Conservation (phyloP, 371 early-diverging fungal species). For the Globomyces sp. region DNA sequence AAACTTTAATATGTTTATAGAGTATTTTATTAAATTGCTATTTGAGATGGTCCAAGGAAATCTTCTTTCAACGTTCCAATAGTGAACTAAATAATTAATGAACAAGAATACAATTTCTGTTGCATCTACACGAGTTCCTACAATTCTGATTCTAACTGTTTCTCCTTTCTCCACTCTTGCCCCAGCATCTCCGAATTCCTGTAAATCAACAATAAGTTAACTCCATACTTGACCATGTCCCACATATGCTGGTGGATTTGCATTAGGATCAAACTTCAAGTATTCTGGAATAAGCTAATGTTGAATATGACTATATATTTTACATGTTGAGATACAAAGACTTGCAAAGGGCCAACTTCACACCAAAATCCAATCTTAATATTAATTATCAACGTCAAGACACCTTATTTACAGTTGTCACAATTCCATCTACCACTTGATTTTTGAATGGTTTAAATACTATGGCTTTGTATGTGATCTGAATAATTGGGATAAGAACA, state of each 20-base stretch:
- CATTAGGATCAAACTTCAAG: constrained; percentile 84
- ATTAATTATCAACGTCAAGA: constrained; percentile 3
- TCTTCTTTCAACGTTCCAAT: constrained; percentile 97
- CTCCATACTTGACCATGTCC: constrained; percentile 76
- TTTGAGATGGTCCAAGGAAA: constrained; percentile 66
- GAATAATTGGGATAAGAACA: too few relatives aligned
- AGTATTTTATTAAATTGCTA: constrained; percentile 5
- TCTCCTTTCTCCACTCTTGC: constrained; percentile 81
- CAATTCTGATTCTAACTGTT: constrained; percentile 87
- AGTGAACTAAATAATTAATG: constrained; percentile 60
- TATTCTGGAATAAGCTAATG: constrained; percentile 84
- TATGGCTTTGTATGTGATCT: constrained; percentile 82
- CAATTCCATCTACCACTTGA: constrained; percentile 96
- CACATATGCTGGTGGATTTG: constrained; percentile 81
- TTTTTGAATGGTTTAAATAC: constrained; percentile 97
- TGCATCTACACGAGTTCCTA: constrained; percentile 92
- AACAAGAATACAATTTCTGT: constrained; percentile 79
- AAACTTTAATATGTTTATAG: not conserved
- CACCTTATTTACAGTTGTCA: constrained; percentile 93
- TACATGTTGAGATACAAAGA: constrained; percentile 94
- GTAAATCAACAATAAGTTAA: not conserved
- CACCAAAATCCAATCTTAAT: constrained; percentile 94
- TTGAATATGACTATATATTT: constrained; percentile 23
- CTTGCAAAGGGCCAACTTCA: constrained; percentile 94
- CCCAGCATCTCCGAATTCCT: constrained; percentile 17